Evolutionary conservation across 768 basidiomycete genomes (phyloP).

Genomic region (Pleurotus cornucopiae): DNA sequence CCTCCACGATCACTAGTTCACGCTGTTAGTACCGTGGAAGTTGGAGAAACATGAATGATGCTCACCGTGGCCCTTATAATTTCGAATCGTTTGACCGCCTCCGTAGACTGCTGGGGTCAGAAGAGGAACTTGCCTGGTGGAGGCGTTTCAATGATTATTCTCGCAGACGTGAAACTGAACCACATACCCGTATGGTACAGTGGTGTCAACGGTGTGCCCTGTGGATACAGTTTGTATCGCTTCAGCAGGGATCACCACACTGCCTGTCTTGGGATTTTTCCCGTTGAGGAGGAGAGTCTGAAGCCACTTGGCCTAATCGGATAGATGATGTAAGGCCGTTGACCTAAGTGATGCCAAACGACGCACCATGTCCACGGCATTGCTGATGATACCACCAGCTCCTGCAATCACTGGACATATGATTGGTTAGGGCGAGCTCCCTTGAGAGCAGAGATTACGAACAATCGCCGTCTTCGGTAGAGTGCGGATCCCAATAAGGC

Average conservation of each 20-base stretch:
- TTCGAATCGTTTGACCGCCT: slow-evolving; percentile 18
- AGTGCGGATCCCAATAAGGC: slow-evolving; percentile 15
- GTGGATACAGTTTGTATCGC: slow-evolving; percentile 18
- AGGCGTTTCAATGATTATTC: not conserved
- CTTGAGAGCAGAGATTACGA: not conserved
- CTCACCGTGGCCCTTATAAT: slow-evolving; percentile 23
- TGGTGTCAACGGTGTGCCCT: slow-evolving; percentile 18
- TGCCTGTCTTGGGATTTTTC: slow-evolving; percentile 20
- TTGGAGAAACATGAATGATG: not conserved
- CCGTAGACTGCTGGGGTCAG: slow-evolving; percentile 22
- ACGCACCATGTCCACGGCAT: slow-evolving; percentile 21
- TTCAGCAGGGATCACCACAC: slow-evolving; percentile 19
- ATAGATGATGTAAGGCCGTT: not conserved
- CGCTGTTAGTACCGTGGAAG: not conserved
- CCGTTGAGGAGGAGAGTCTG: slow-evolving; percentile 21
- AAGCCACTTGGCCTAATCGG: slow-evolving; percentile 19
- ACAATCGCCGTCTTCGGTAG: slow-evolving; percentile 21
- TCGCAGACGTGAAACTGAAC: not conserved
- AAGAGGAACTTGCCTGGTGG: slow-evolving; percentile 15
- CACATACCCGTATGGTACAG: slow-evolving; percentile 8
- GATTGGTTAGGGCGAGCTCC: not conserved
- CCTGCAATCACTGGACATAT: slow-evolving; percentile 20
- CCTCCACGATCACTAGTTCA: slow-evolving; percentile 1
- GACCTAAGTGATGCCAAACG: not conserved
- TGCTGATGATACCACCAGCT: slow-evolving; percentile 24